Base-by-base conservation (phyloP, 768 basidiomycete species). In the Termitomyces sp. region DNA sequence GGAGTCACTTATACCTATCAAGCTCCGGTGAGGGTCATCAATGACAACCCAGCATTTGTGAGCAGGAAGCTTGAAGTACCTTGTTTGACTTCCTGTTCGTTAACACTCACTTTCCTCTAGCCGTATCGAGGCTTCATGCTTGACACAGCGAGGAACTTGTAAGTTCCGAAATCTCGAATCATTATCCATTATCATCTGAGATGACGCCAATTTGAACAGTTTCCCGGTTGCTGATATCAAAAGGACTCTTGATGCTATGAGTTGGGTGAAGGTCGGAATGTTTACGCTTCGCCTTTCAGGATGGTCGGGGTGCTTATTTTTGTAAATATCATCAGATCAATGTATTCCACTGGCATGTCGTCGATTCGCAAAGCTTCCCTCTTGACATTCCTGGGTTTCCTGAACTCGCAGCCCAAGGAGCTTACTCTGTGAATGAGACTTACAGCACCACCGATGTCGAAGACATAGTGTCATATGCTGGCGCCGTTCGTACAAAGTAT, bases 281-380 rank as follows among this genome's bases (percentile, higher is more conserved):
- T 65, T 70, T 73, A 36, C 77, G 34, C 37, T n/a, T 80, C 61
- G 78, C 75, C 77, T 77, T 81, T 67, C 80, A 55, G 74, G 78
- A 71, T 83, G 30, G 66, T 72, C 20, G 18, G 18, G 24, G 22
- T 56, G 20, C 39, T 55, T 11, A 55, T 47, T 6, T 13, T 24
- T 36, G 7, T 16, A 22, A 52, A 45, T 72, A 6, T 54, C 47
- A n/a, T n/a, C n/a, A 86, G 82, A 78, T 89, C 61, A 91, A 84
- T 68, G 79, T 78, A 8, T 84, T 93, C 65, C 89, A 93, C 58
- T 93, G 90, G 91, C 92, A 93, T 68, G 78, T 89, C 54, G 82
- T 82, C 34, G 92, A 93, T 69, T 86, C 86, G 37, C 89, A 93
- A 68, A 86, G 84, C 58, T 94, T 89, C 71, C 89, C 92, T 0